phyloP scores from a whole-genome alignment of 2,329 filamentous ascomycete species.

The Ophiocordyceps robertsii region DNA sequence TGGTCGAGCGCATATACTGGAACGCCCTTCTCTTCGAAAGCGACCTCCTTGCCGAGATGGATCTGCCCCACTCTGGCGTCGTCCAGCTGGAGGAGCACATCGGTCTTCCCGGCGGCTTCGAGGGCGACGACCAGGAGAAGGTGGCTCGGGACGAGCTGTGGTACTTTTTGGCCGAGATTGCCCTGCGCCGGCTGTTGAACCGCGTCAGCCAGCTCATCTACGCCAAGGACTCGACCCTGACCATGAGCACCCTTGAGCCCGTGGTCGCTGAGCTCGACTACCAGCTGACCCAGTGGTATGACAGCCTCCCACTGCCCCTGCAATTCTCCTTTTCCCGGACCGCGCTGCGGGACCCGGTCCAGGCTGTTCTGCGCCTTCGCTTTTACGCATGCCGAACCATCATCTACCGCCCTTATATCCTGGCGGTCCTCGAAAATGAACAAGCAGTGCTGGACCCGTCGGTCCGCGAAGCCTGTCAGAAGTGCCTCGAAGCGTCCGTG shows the following conservation, averaged over 20 bases:
- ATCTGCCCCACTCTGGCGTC: slow-evolving; percentile 71
- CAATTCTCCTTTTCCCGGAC: slow-evolving; percentile 63
- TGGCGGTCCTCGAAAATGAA: slow-evolving; percentile 68
- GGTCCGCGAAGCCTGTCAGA: slow-evolving; percentile 66
- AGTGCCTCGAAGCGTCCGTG: slow-evolving; percentile 68
- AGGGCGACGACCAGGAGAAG: slow-evolving; percentile 48
- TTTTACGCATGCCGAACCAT: slow-evolving; percentile 81
- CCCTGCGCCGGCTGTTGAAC: slow-evolving; percentile 62
- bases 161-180: slow-evolving; percentile 79
- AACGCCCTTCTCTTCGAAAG: slow-evolving; percentile 71
- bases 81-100: slow-evolving; percentile 73
- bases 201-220: slow-evolving; percentile 70
- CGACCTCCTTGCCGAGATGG: slow-evolving; percentile 65
- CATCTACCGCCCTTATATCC: slow-evolving; percentile 73
- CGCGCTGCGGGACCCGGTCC: slow-evolving; percentile 57
- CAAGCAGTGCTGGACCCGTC: slow-evolving; percentile 56
- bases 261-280: slow-evolving; percentile 71
- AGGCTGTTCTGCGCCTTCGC: slow-evolving; percentile 64
- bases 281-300: slow-evolving; percentile 76
- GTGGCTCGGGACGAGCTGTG: slow-evolving; percentile 66
- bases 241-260: slow-evolving; percentile 60
- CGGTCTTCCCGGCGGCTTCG: slow-evolving; percentile 64
- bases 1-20: slow-evolving; percentile 73
- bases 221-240: slow-evolving; percentile 57
- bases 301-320: slow-evolving; percentile 58